These are phyloP conservation scores for Diaporthe aspalathi DNA, from an alignment of 2,329 filamentous ascomycete species.

Conservation along the genomic window DNA sequence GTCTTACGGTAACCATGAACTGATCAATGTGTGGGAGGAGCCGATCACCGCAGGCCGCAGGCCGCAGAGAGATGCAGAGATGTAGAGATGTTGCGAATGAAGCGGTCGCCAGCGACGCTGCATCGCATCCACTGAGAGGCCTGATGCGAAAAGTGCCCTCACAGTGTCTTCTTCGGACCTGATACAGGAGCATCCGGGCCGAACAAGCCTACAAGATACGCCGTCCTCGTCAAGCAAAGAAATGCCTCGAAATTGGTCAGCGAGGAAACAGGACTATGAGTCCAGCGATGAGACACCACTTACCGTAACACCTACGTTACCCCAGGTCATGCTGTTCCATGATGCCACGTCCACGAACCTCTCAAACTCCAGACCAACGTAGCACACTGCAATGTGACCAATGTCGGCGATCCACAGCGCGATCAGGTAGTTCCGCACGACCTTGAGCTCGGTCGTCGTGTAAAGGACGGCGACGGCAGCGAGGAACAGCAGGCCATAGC, in stretches of 20 bases:
- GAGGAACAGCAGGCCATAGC: conserved; percentile 74
- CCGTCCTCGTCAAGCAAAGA: conserved; percentile 66
- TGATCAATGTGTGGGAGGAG: neutral
- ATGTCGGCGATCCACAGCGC: conserved; percentile 75
- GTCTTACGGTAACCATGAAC: neutral
- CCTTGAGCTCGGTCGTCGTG: conserved; percentile 71
- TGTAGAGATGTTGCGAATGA: neutral
- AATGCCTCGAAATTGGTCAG: conserved; percentile 53
- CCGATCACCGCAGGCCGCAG: too few relatives aligned
- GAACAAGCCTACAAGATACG: conserved; percentile 71
- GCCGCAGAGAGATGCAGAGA: too few relatives aligned
- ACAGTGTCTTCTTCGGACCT: conserved; percentile 41
- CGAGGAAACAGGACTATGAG: conserved; percentile 11
- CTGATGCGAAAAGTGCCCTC: neutral
- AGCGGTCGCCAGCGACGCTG: neutral
- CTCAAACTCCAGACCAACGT: conserved; percentile 67
- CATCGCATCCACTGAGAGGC: neutral
- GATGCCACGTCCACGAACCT: conserved; percentile 61
- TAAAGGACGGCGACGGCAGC: conserved; percentile 73
- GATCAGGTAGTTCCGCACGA: conserved; percentile 75
- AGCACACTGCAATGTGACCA: conserved; percentile 73
- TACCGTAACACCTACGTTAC: conserved; percentile 76
- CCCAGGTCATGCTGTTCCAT: conserved; percentile 80
- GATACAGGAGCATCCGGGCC: conserved; percentile 55
- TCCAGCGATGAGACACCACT: conserved; percentile 44